Percentiles rank a stretch among this genome's conserved stretches.
Conservation (phyloP, 2,329 filamentous ascomycete species). For the Penicillium sp. region DNA sequence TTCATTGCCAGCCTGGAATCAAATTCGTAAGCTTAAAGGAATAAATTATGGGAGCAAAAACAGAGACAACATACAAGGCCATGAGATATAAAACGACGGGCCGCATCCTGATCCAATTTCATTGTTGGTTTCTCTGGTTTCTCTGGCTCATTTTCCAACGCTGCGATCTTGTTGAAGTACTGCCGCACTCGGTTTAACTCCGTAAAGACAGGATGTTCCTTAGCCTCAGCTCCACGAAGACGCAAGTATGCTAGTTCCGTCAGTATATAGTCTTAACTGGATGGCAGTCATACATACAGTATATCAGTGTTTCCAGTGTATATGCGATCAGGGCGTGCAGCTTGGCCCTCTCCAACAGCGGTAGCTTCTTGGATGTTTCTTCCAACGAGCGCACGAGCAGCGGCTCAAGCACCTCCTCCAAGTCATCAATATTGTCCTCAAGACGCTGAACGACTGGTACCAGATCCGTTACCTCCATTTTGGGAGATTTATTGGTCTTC, state of each 20-base stretch:
- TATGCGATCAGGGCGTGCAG: constrained; percentile 86
- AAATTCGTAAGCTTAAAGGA: not conserved
- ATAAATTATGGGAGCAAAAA: not conserved
- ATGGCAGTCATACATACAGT: constrained; percentile 55
- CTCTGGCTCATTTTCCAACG: constrained; percentile 60
- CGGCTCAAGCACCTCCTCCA: constrained; percentile 71
- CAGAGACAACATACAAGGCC: constrained; percentile 58
- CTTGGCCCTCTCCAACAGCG: constrained; percentile 92
- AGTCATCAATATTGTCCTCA: constrained; percentile 71
- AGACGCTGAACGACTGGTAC: constrained; percentile 68
- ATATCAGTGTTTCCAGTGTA: constrained; percentile 83
- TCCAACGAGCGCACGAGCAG: constrained; percentile 63
- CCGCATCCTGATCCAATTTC: constrained; percentile 68
- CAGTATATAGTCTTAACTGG: not conserved
- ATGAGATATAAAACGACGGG: constrained; percentile 75
- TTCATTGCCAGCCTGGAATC: constrained; percentile 44
- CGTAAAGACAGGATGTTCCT: constrained; percentile 75
- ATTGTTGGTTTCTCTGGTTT: constrained; percentile 56
- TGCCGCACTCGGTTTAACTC: constrained; percentile 84
- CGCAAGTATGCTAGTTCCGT: constrained; percentile 63
- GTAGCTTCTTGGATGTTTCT: constrained; percentile 70
- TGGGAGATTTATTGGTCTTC: not conserved
- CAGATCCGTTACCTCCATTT: constrained; percentile 58
- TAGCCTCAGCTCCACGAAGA: constrained; percentile 75
- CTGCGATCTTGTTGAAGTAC: constrained; percentile 90